Conservation (phyloP, 139 green algal species). For the Nannochloris sp. region DNA sequence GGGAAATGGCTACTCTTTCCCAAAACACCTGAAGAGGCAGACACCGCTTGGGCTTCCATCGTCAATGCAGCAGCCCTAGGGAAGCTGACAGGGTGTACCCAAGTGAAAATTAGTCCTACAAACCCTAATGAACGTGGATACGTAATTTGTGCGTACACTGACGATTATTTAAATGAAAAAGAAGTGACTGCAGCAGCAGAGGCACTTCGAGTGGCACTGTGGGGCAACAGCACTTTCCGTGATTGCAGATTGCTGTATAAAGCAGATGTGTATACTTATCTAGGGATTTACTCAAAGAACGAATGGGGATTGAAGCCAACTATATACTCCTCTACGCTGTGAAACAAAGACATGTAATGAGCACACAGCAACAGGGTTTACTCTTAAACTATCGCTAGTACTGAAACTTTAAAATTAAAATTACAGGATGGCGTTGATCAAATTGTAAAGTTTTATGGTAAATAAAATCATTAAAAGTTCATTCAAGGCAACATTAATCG, state of each 20-base stretch:
- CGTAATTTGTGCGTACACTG: constrained; percentile 19
- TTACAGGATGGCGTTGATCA: no score
- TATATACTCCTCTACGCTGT: constrained; percentile 13
- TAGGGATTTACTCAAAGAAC: constrained; percentile 17
- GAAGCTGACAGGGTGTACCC: not conserved
- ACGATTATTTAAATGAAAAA: constrained; percentile 11
- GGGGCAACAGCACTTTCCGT: not conserved
- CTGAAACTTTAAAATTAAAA: no score
- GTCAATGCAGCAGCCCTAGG: not conserved
- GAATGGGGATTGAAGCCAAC: constrained; percentile 4
- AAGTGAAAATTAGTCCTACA: constrained; percentile 23
- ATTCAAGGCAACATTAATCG: no score
- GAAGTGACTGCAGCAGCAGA: constrained; percentile 7
- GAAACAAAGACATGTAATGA: no score
- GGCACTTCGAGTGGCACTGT: not conserved
- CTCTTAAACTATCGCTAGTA: no score
- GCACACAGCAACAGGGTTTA: no score
- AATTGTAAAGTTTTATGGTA: no score
- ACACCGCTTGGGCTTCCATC: constrained; percentile 14
- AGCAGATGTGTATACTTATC: constrained; percentile 21
- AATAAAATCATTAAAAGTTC: no score
- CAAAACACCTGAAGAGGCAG: constrained; percentile 4
- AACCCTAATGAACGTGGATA: not conserved
- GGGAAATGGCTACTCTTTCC: constrained; percentile 34
- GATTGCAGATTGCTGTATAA: constrained; percentile 29